Evolutionary conservation across 2,329 filamentous ascomycete species (phyloP), one percentile per base, ranked within the genome.

Genomic region (Talaromyces sp.): DNA sequence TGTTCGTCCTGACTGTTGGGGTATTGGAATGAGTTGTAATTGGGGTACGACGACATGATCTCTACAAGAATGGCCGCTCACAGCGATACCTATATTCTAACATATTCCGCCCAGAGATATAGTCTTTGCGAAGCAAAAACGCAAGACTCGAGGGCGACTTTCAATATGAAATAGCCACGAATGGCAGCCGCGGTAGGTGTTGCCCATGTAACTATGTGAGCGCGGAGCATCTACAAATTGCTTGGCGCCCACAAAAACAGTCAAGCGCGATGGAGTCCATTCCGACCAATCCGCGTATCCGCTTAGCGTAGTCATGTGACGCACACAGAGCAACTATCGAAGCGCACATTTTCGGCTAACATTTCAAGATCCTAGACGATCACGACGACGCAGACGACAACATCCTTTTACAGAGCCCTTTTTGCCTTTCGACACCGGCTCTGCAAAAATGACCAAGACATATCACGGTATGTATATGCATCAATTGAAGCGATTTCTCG

Each of bases 361-460:
- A 69, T 57, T 67, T 66, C 57, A 58, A 68, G 67, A 59, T 63
- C 59, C 45, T 27, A 66, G 35, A 67, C 60, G 66, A 67, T 66
- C 62, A 70, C 68, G 56, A 59, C 56, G 56, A 59, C 56, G 56
- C 64, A 71, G 68, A 66, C 69, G 68, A 69, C 67, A 62, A 69
- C 69, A 68, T 62, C 64, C 61, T 65, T 63, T 57, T 47, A 54
- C 54, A 64, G 66, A 67, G 67, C 66, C 67, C 68, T 52, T 69
- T 64, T 64, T 59, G 64, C 67, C 60, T 54, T 59, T 59, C 64
- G 65, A 61, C 66, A 67, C 63, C 66, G 69, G 72, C 71, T 73
- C 69, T 68, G 68, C 66, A 68, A 73, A 70, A 68, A 75, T 75
- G 74, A 67, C 72, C 65, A 73, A 73, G 67, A 68, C 68, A 62